phyloP scores from a whole-genome alignment of 768 basidiomycete genomes.

The Symmetrospora coprosmae region DNA sequence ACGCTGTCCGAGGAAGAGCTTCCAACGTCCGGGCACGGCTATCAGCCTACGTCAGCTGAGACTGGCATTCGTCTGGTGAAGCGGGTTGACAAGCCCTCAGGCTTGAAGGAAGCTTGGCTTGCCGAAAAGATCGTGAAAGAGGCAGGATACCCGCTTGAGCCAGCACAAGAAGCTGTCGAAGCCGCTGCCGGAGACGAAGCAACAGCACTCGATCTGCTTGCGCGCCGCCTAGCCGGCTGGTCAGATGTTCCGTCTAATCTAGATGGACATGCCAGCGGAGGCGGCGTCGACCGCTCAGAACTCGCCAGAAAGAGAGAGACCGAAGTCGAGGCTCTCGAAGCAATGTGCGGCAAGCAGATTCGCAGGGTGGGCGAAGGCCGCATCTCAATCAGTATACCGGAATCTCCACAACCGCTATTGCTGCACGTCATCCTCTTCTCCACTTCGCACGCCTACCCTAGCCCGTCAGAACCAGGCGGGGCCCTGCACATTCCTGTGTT shows the following conservation, averaged over 20 bases:
- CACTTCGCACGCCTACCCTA: conserved; percentile 41
- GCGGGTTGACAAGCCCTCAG: conserved; percentile 4
- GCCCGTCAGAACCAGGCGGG: conserved; percentile 32
- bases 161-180: conserved; percentile 15
- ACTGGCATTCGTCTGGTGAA: conserved; percentile 27
- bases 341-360: conserved; percentile 36
- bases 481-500: conserved; percentile 49
- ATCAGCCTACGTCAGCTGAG: conserved; percentile 19
- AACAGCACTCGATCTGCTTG: neutral
- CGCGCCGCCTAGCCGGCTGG: conserved; percentile 4
- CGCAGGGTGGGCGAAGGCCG: conserved; percentile 26
- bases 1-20: conserved; percentile 77
- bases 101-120: conserved; percentile 29
- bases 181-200: neutral
- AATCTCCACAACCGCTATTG: conserved; percentile 37
- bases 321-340: conserved; percentile 28
- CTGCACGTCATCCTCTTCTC: conserved; percentile 53
- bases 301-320: conserved; percentile 28
- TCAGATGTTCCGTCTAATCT: neutral
- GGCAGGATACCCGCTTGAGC: conserved; percentile 24
- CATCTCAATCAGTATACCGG: too few species aligned
- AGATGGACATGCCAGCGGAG: too few species aligned
- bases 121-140: conserved; percentile 26
- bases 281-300: conserved; percentile 31
- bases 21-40: conserved; percentile 39